Evolutionary conservation across 2,329 filamentous ascomycete species (phyloP).

Genomic region (Leptosphaerulina australis): DNA sequence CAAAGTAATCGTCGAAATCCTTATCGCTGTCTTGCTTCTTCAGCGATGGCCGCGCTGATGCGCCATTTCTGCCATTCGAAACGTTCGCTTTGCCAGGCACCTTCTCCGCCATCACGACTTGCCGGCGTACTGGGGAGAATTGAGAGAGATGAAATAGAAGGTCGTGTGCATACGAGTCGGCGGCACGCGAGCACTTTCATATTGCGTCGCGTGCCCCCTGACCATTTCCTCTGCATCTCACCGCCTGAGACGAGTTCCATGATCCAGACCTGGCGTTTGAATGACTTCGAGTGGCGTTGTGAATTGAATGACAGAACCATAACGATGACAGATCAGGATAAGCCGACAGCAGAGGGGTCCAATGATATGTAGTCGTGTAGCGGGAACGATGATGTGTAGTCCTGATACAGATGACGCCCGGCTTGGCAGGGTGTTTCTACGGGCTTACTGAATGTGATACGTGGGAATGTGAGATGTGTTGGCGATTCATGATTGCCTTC

Average conservation of each 20-base stretch:
- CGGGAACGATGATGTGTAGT: constrained; percentile 13
- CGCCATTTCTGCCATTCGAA: constrained; percentile 17
- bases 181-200: constrained; percentile 7
- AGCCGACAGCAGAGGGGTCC: constrained; percentile 19
- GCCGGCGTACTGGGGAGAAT: not conserved
- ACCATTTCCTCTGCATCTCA: not conserved
- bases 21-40: constrained; percentile 35
- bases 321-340: constrained; percentile 19
- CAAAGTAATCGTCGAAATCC: constrained; percentile 65
- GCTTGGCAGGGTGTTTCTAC: constrained; percentile 20
- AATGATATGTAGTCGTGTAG: constrained; percentile 17
- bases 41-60: constrained; percentile 13
- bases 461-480: constrained; percentile 13
- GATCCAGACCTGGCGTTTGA: constrained; percentile 22
- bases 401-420: constrained; percentile 18
- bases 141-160: not conserved
- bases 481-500: constrained; percentile 8
- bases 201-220: constrained; percentile 16
- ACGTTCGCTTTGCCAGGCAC: constrained; percentile 20
- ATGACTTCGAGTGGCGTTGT: constrained; percentile 18
- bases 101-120: constrained; percentile 23
- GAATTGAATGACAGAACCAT: constrained; percentile 14
- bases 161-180: not conserved
- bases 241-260: constrained; percentile 4
- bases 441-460: constrained; percentile 6